Conservation (phyloP, 495 filamentous ascomycete species). For the Achaetomiella virescens region DNA sequence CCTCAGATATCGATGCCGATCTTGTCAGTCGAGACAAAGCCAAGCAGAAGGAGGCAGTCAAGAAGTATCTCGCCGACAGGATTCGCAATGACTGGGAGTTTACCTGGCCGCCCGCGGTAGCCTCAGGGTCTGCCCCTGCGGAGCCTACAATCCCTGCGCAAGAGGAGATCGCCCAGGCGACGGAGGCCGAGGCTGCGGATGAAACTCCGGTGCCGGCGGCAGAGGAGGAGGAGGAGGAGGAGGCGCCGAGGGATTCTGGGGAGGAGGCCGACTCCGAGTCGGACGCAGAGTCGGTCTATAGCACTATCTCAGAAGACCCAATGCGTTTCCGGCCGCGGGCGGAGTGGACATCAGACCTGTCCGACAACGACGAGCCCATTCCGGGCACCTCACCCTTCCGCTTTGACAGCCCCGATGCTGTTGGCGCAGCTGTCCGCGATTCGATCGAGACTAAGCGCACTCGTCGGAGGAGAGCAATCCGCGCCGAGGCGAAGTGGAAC, state of each 20-base stretch:
- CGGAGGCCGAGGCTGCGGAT: not conserved
- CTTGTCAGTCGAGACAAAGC: conserved; percentile 48
- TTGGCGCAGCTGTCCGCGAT: conserved; percentile 41
- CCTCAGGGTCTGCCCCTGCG: not conserved
- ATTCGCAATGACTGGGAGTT: conserved; percentile 56
- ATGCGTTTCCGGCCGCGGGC: conserved; percentile 34
- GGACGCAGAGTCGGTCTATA: conserved; percentile 41
- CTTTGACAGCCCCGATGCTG: conserved; percentile 58
- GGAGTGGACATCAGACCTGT: conserved; percentile 45
- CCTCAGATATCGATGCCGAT: conserved; percentile 45
- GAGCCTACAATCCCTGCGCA: not conserved
- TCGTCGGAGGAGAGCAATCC: conserved; percentile 52
- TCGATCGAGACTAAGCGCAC: conserved; percentile 44
- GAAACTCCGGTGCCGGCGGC: not conserved
- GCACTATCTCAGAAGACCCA: conserved; percentile 41
- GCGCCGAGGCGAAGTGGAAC: conserved; percentile 81
- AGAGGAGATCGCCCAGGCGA: not conserved
- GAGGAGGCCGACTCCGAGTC: conserved; percentile 33
- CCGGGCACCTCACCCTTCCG: conserved; percentile 45
- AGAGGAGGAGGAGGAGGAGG: conserved; percentile 17
- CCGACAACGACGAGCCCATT: conserved; percentile 32
- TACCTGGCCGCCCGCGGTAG: conserved; percentile 31
- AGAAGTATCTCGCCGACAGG: conserved; percentile 44
- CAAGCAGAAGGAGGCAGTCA: conserved; percentile 50
- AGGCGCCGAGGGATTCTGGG: conserved; percentile 20